These are phyloP conservation scores for Cryptococcus floricola DNA, from an alignment of 1,284 basidiomycete genomes.

Conservation along the genomic window DNA sequence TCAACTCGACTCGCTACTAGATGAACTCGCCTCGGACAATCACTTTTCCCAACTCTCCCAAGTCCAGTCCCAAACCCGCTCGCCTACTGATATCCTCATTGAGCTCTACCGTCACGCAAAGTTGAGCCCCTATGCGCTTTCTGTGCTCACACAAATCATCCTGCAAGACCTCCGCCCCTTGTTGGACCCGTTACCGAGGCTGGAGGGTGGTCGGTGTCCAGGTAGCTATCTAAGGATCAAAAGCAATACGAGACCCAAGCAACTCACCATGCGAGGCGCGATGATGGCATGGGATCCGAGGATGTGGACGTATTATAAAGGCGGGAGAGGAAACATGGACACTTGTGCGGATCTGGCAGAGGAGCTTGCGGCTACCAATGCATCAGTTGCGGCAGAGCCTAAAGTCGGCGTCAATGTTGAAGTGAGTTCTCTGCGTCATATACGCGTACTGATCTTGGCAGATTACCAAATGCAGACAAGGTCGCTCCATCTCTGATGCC, in stretches of 20 bases:
- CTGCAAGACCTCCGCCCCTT: conserved; percentile 75
- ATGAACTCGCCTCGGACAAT: conserved; percentile 66
- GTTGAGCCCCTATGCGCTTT: conserved; percentile 59
- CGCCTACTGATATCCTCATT: conserved; percentile 18
- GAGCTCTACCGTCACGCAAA: conserved; percentile 17
- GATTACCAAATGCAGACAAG: conserved; percentile 79
- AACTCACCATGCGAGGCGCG: conserved; percentile 60
- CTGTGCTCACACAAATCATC: conserved; percentile 73
- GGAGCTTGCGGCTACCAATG: conserved; percentile 15
- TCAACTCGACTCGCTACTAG: conserved; percentile 62
- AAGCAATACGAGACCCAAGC: conserved; percentile 46
- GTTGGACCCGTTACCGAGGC: conserved; percentile 60
- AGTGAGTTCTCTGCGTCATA: conserved; percentile 44
- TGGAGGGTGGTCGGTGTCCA: conserved; percentile 23
- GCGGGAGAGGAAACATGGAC: conserved; percentile 57
- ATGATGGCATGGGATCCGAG: conserved; percentile 68
- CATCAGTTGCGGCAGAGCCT: conserved; percentile 32
- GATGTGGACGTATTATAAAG: conserved; percentile 59
- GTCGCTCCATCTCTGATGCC: conserved; percentile 57
- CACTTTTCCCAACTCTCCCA: conserved; percentile 56
- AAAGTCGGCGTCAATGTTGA: conserved; percentile 57
- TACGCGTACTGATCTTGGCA: conserved; percentile 35
- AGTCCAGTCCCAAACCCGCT: neutral
- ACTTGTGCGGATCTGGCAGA: conserved; percentile 59
- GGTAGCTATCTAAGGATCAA: conserved; percentile 30